Evolutionary conservation across 2,329 filamentous ascomycete species (phyloP).

Genomic region (Kalmusia sp.): DNA sequence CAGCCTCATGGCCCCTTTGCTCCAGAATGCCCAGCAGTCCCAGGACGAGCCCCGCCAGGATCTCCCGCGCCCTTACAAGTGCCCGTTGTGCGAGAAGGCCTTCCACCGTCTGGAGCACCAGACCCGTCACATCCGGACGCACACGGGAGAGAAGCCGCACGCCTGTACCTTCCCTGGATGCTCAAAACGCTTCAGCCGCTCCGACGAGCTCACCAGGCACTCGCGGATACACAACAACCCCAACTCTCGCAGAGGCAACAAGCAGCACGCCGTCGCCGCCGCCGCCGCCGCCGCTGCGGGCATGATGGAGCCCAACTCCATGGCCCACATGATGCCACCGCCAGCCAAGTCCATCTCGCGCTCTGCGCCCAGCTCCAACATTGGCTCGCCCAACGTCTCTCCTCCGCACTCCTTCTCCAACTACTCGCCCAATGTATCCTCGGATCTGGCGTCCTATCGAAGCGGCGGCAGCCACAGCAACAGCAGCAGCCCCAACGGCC

Average conservation of each 20-base stretch:
- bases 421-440: conserved; percentile 64
- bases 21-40: conserved; percentile 60
- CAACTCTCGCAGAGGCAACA: conserved; percentile 92
- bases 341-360: conserved; percentile 80
- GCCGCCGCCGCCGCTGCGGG: conserved; percentile 58
- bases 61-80: conserved; percentile 96
- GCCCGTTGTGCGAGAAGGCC: conserved; percentile 95
- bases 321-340: conserved; percentile 77
- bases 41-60: conserved; percentile 73
- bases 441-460: conserved; percentile 65
- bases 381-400: conserved; percentile 94
- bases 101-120: conserved; percentile 98
- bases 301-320: conserved; percentile 59
- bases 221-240: conserved; percentile 99
- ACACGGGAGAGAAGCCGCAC: conserved; percentile 98
- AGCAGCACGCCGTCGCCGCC: conserved; percentile 70
- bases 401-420: conserved; percentile 85
- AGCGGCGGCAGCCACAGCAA: conserved; percentile 36
- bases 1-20: conserved; percentile 62
- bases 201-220: conserved; percentile 94
- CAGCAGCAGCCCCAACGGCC: conserved; percentile 56
- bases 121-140: conserved; percentile 88
- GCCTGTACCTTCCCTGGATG: conserved; percentile 94
- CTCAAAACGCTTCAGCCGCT: conserved; percentile 96
- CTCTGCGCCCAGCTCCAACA: conserved; percentile 84